Evolutionary conservation across 805 yeast genomes (phyloP).

Genomic region (Metschnikowia santaceciliae): DNA sequence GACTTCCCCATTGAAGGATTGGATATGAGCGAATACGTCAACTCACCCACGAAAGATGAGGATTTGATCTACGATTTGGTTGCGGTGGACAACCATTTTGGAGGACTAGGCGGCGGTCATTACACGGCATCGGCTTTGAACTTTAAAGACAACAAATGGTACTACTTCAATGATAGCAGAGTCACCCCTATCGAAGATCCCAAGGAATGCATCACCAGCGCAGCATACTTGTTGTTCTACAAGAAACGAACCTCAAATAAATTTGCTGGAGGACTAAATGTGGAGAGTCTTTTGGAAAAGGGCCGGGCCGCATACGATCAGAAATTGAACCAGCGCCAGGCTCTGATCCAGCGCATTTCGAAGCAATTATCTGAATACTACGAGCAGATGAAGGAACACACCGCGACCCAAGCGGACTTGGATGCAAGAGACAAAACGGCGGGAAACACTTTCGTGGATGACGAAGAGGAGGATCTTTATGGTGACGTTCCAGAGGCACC

Average conservation of each 20-base stretch:
- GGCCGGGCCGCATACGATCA: constrained; percentile 47
- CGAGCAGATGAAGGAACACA: constrained; percentile 12
- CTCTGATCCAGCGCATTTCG: constrained; percentile 11
- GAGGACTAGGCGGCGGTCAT: constrained; percentile 97
- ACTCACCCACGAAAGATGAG: constrained; percentile 22
- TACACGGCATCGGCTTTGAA: constrained; percentile 88
- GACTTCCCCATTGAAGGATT: constrained; percentile 83
- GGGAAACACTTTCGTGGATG: neutral
- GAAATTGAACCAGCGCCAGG: constrained; percentile 41
- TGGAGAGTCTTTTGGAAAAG: constrained; percentile 23
- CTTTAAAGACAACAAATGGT: constrained; percentile 75
- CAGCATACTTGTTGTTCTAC: constrained; percentile 87
- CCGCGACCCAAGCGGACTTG: constrained; percentile 15
- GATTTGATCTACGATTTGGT: constrained; percentile 69
- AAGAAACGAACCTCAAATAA: constrained; percentile 45
- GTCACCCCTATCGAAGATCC: constrained; percentile 60
- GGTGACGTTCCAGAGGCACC: constrained; percentile 7
- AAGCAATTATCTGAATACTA: constrained; percentile 15
- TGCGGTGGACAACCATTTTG: constrained; percentile 94
- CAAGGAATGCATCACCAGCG: constrained; percentile 57
- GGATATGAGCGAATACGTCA: constrained; percentile 62
- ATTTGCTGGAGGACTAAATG: constrained; percentile 15
- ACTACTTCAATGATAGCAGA: constrained; percentile 82
- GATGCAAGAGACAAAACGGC: neutral
- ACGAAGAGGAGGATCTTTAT: constrained; percentile 10